A percentile compares a stretch with the other conserved stretches of the same genome.
phyloP scores from a whole-genome alignment of 2,329 filamentous ascomycete species.

The Neurospora sp. region DNA sequence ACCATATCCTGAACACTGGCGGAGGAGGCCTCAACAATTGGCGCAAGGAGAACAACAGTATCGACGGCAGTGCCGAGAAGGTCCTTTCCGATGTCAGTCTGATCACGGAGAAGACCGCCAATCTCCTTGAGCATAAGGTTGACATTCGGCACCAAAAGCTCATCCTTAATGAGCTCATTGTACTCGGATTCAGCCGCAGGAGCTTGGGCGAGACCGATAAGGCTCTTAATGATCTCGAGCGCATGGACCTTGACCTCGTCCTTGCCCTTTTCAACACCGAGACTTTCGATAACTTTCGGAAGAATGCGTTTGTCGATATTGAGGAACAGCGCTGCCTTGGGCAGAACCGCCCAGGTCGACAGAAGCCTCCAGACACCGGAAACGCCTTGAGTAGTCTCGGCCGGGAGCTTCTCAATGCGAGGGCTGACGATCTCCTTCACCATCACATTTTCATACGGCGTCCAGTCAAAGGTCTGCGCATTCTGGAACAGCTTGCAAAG shows the following conservation, averaged over 20 bases:
- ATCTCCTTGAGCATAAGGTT: conserved; percentile 58
- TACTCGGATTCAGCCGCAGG: conserved; percentile 46
- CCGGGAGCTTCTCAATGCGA: conserved; percentile 65
- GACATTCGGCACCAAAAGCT: conserved; percentile 47
- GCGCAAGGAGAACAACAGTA: conserved; percentile 66
- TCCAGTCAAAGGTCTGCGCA: conserved; percentile 62
- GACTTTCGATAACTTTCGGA: conserved; percentile 59
- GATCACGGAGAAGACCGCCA: conserved; percentile 52
- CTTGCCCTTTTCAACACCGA: conserved; percentile 56
- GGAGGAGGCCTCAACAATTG: conserved; percentile 55
- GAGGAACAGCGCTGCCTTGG: conserved; percentile 60
- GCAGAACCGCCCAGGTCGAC: conserved; percentile 65
- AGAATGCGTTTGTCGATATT: conserved; percentile 53
- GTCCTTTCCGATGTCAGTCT: conserved; percentile 53
- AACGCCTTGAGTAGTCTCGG: conserved; percentile 81
- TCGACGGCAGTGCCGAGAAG: conserved; percentile 72
- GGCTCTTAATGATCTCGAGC: conserved; percentile 62
- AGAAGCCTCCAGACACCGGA: conserved; percentile 77
- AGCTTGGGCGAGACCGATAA: conserved; percentile 51
- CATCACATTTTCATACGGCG: conserved; percentile 58
- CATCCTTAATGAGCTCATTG: conserved; percentile 44
- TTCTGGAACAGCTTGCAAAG: conserved; percentile 69
- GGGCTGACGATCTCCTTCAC: conserved; percentile 68
- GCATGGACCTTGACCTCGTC: conserved; percentile 80
- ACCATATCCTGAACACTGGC: conserved; percentile 66